Evolutionary conservation across 108 stramenopile genomes (phyloP).

Genomic region (Phaeodactylum tricornutum): DNA sequence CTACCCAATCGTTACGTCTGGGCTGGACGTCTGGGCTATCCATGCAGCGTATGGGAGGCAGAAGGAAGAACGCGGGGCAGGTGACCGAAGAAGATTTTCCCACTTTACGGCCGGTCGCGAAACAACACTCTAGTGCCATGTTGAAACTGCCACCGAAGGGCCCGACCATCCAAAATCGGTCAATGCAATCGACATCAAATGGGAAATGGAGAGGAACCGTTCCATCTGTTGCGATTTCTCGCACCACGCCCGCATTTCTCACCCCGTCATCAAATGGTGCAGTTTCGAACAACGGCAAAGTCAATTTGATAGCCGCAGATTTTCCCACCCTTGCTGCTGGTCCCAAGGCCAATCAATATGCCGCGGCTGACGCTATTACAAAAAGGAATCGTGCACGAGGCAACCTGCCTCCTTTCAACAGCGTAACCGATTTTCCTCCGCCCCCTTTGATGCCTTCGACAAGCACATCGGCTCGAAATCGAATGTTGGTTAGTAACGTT

Average conservation of each 20-base stretch:
- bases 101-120: too few relatives aligned
- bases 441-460: conserved; percentile 25
- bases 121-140: conserved; percentile 13
- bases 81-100: conserved; percentile 36
- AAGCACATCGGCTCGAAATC: conserved; percentile 14
- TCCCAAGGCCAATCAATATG: conserved; percentile 12
- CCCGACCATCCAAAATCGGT: too few relatives aligned
- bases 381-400: not conserved
- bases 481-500: too few relatives aligned
- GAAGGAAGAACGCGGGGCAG: conserved; percentile 9
- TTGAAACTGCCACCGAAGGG: too few relatives aligned
- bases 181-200: too few relatives aligned
- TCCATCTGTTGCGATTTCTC: too few relatives aligned
- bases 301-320: too few relatives aligned
- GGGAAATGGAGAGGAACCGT: too few relatives aligned
- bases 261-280: too few relatives aligned
- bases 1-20: not conserved
- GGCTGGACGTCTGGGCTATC: conserved; percentile 29
- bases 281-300: too few relatives aligned
- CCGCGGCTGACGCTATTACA: conserved; percentile 21
- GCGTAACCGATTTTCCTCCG: conserved; percentile 29
- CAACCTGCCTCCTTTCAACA: conserved; percentile 21
- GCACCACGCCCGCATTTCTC: too few relatives aligned
- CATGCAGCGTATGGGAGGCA: conserved; percentile 14
- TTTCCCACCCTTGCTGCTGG: conserved; percentile 38